Evolutionary conservation across 2,329 filamentous ascomycete genomes (phyloP).

Genomic region (Atkinsonella hypoxylon): DNA sequence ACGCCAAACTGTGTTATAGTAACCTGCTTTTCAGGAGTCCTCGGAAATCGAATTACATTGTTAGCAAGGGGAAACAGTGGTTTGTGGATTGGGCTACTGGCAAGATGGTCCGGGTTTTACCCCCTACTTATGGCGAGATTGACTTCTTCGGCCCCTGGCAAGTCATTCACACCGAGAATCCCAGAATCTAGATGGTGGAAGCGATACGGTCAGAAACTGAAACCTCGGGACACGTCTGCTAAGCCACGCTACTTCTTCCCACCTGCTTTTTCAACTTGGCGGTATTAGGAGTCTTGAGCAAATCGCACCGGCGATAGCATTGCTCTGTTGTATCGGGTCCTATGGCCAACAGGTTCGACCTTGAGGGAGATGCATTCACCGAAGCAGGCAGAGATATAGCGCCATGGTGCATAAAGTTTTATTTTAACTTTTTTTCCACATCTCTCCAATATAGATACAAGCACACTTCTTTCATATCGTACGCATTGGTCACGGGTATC

Average conservation of each 20-base stretch:
- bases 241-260: background rate
- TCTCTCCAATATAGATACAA: too few species aligned
- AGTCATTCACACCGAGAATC: conserved; percentile 36
- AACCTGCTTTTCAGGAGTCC: conserved; percentile 44
- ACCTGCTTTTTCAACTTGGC: background rate
- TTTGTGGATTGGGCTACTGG: conserved; percentile 48
- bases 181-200: conserved; percentile 24
- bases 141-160: conserved; percentile 39
- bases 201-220: background rate
- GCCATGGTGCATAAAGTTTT: too few species aligned
- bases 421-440: too few species aligned
- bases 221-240: background rate
- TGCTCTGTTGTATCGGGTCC: background rate
- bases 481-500: background rate
- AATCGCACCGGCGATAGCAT: background rate
- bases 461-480: too few species aligned
- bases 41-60: conserved; percentile 45
- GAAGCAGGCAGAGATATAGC: background rate
- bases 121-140: conserved; percentile 41
- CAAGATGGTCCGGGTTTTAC: conserved; percentile 39
- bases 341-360: too few species aligned
- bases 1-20: conserved; percentile 49
- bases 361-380: background rate
- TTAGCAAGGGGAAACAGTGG: conserved; percentile 45
- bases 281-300: background rate